Conservation (phyloP, 78 protist species). For the Speleostelium caveatum region DNA sequence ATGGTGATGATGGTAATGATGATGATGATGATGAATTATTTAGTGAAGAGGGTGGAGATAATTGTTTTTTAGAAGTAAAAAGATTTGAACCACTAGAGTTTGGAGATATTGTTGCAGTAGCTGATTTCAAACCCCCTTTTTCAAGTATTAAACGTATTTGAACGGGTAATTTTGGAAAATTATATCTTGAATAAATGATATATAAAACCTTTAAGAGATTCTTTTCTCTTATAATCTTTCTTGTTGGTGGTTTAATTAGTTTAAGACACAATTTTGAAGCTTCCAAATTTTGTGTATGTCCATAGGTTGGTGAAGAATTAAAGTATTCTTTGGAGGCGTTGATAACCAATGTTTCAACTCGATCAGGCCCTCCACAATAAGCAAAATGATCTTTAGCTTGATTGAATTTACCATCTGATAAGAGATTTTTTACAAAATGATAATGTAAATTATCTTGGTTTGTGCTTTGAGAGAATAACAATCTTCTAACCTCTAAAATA, state of each 20-base stretch:
- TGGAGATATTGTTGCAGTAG: no score
- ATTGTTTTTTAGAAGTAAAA: background rate
- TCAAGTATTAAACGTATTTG: conserved; percentile 56
- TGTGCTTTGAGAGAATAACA: background rate
- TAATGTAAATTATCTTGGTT: no score
- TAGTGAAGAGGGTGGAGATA: no score
- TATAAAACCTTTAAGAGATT: conserved; percentile 54
- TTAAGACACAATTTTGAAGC: conserved; percentile 48
- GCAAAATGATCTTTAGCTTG: conserved; percentile 28
- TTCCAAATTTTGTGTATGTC: conserved; percentile 19
- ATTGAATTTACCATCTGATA: conserved; percentile 37
- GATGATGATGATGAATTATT: background rate
- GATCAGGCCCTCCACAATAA: conserved; percentile 48
- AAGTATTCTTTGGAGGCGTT: conserved; percentile 43
- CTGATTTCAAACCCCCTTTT: background rate
- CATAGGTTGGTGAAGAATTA: conserved; percentile 23
- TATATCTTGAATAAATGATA: conserved; percentile 11
- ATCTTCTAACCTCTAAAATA: conserved; percentile 3
- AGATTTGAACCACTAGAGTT: background rate
- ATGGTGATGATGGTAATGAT: background rate
- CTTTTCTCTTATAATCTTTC: conserved; percentile 35
- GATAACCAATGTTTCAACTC: conserved; percentile 22
- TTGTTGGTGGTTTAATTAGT: conserved; percentile 62
- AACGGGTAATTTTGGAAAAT: conserved; percentile 45
- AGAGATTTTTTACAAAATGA: conserved; percentile 12